phyloP scores from a whole-genome alignment of 106 monocot species.

The Apostasia ramifera region DNA sequence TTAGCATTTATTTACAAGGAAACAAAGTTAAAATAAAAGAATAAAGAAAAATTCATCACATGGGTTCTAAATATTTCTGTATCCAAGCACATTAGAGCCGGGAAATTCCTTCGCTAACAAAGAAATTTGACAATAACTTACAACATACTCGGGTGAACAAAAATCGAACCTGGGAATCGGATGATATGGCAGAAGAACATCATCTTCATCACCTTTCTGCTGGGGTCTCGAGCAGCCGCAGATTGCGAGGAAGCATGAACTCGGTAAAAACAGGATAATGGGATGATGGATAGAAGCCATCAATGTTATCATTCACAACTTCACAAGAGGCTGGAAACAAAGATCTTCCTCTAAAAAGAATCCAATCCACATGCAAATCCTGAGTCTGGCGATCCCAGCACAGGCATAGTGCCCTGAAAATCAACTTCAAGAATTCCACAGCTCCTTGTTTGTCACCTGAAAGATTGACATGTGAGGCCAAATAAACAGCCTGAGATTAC shows the following conservation, averaged over 20 bases:
- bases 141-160: too few species aligned
- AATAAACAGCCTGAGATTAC: too few species aligned
- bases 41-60: too few species aligned
- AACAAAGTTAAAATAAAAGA: too few species aligned
- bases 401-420: conserved; percentile 86
- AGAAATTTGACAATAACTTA: too few species aligned
- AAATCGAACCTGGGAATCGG: neutral
- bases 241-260: conserved; percentile 64
- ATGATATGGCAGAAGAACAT: neutral
- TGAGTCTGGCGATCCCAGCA: conserved; percentile 99
- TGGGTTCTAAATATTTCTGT: too few species aligned
- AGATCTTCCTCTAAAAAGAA: conserved; percentile 75
- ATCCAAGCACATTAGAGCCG: too few species aligned
- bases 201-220: neutral
- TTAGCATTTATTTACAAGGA: too few species aligned
- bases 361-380: conserved; percentile 90
- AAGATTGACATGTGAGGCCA: neutral
- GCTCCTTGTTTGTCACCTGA: conserved; percentile 85
- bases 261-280: conserved; percentile 75
- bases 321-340: conserved; percentile 77
- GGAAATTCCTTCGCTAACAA: too few species aligned
- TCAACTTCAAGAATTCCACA: conserved; percentile 72
- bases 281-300: conserved; percentile 88
- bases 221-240: conserved; percentile 35
- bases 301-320: conserved; percentile 87